Evolutionary conservation across 1,139 yeast genomes (phyloP).

Genomic region (Geotrichum bryndzae): DNA sequence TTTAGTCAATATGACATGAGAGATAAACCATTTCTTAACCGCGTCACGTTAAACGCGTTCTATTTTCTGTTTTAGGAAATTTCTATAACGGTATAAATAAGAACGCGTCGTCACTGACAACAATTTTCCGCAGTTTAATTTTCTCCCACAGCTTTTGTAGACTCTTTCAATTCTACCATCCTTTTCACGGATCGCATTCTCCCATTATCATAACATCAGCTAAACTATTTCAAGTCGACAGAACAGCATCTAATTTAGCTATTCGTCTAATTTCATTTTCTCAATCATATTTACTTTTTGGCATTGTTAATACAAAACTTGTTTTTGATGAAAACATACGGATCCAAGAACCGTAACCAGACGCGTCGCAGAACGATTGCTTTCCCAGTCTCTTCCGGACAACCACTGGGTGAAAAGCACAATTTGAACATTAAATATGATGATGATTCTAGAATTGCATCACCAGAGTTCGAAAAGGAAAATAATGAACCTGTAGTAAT

Average conservation of each 20-base stretch:
- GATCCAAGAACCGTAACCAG: conserved; percentile 4
- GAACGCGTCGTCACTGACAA: not conserved
- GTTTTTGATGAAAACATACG: conserved; percentile 2
- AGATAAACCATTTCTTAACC: not conserved
- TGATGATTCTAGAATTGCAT: not conserved
- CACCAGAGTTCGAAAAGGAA: not conserved
- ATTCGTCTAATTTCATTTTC: too few relatives aligned
- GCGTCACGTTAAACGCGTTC: not conserved
- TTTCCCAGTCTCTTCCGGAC: conserved; percentile 2
- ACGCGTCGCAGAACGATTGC: conserved; percentile 2
- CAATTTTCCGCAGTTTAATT: not conserved
- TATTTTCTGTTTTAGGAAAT: not conserved
- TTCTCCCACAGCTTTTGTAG: too few relatives aligned
- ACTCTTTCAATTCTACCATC: too few relatives aligned
- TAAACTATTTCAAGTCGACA: too few relatives aligned
- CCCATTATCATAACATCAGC: too few relatives aligned
- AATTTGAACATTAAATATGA: not conserved
- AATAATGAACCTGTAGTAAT: not conserved
- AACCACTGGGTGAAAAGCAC: not conserved
- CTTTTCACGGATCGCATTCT: too few relatives aligned
- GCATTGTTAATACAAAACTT: not conserved
- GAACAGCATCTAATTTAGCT: too few relatives aligned
- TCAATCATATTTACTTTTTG: not conserved
- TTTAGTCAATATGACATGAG: not conserved
- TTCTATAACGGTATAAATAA: not conserved